phyloP scores from a whole-genome alignment of 805 yeast genomes.

The Metschnikowia sp. region DNA sequence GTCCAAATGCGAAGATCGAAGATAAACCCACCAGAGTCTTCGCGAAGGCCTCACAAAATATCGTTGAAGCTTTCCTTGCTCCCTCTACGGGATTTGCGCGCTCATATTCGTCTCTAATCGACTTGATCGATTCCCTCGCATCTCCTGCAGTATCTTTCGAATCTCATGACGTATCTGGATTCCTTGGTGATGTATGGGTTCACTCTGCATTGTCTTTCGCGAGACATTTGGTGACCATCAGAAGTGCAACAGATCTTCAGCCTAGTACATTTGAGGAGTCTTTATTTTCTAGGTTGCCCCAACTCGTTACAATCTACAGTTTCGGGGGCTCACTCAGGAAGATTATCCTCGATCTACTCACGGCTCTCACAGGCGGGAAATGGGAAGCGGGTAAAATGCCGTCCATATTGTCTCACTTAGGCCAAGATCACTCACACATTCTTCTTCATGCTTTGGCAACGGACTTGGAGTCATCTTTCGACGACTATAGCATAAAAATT shows the following conservation, averaged over 20 bases:
- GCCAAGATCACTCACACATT: conserved; percentile 56
- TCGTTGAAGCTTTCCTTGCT: conserved; percentile 56
- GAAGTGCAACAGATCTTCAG: conserved; percentile 43
- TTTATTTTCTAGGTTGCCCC: conserved; percentile 54
- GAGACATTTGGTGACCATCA: conserved; percentile 51
- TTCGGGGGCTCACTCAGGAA: conserved; percentile 46
- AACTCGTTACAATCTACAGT: conserved; percentile 56
- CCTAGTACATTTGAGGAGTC: conserved; percentile 66
- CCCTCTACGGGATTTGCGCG: conserved; percentile 49
- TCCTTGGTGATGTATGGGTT: conserved; percentile 49
- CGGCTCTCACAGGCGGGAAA: conserved; percentile 51
- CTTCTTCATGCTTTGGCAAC: conserved; percentile 57
- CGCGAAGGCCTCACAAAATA: conserved; percentile 46
- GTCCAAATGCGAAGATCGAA: conserved; percentile 33
- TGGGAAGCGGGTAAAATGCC: conserved; percentile 63
- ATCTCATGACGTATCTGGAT: conserved; percentile 42
- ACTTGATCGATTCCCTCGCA: conserved; percentile 47
- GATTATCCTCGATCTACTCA: conserved; percentile 52
- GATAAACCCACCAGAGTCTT: conserved; percentile 45
- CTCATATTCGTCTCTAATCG: conserved; percentile 50
- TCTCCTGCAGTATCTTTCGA: conserved; percentile 33
- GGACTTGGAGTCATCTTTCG: conserved; percentile 58
- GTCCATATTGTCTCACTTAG: conserved; percentile 78
- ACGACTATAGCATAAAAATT: conserved; percentile 50
- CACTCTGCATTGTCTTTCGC: conserved; percentile 53